Base-by-base conservation (phyloP, 139 green algal genomes). In the Nannochloris sp. region DNA sequence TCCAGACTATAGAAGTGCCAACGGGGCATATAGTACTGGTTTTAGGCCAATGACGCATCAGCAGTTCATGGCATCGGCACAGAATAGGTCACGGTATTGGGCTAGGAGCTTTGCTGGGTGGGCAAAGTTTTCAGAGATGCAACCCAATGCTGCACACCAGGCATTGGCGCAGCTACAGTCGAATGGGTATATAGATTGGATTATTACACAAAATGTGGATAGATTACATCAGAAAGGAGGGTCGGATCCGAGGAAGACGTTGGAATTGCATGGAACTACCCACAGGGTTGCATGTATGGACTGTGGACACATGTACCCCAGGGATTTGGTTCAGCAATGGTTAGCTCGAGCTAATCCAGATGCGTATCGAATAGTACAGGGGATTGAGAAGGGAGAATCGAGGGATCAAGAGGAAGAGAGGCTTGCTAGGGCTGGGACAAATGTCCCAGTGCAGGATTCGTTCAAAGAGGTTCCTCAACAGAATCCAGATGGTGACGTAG, bases 191-290 rank as follows among this genome's bases (percentile, higher is more conserved):
- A 63, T 77, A 48, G 16, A 56, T 10, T 16, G 62, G 5, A 65
- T 97, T 9, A 83, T 97, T 65, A 97, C 91, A 0, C 91, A 97
- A 63, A 97, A 97, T 49, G 91, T 97, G n/a, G 91, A 97, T 81
- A 69, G 91, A n/a, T 68, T 96, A 74, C 87, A 95, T 65, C 79
- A 85, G 5, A 78, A 76, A 55, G 86, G 84, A 0, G 86, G 85
- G 8, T 70, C 29, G 1, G 26, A 65, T 17, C 30, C 36, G 0
- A 23, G n/a, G 17, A 29, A 68, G 2, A 79, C 94, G 6, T 66
- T 97, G 23, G 91, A 97, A 83, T 80, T 97, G 56, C 91, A 97
- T 67, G 91, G 91, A 30, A 96, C 86, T 3, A 96, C 87, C 8
- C 88, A 96, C 62, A 82, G 89, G 53, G 84, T 92, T 0, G 62